Percentiles rank a stretch among this genome's conserved stretches.
Conservation (phyloP, 176 grass and related monocot species). For the Lolium multiflorum region DNA sequence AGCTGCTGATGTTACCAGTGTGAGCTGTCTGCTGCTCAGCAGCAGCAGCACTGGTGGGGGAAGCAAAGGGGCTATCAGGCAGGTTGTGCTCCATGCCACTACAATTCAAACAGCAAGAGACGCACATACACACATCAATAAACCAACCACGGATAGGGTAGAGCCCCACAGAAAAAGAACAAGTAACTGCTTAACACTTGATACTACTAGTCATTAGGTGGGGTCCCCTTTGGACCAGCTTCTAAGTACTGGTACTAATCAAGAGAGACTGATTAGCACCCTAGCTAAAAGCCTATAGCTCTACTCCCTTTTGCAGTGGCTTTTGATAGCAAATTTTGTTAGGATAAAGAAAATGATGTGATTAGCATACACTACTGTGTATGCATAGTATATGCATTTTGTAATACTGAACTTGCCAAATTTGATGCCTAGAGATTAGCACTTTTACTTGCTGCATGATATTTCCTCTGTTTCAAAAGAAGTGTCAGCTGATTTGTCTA, state of each 20-base stretch:
- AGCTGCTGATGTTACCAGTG: conserved; percentile 18
- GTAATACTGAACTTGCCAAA: not conserved
- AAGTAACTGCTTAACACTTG: conserved; percentile 29
- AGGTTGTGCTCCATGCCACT: conserved; percentile 75
- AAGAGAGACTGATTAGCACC: conserved; percentile 19
- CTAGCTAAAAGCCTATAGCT: conserved; percentile 21
- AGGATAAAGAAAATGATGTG: conserved; percentile 13
- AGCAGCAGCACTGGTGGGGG: conserved; percentile 57
- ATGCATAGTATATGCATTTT: not conserved
- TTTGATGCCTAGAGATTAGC: not conserved
- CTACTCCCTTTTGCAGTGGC: conserved; percentile 32
- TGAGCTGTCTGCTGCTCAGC: conserved; percentile 39
- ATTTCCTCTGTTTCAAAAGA: too few species aligned
- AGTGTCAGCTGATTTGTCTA: too few species aligned
- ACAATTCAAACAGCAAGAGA: conserved; percentile 51
- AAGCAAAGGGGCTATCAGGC: conserved; percentile 76
- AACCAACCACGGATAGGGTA: conserved; percentile 42
- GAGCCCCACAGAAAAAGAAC: conserved; percentile 2
- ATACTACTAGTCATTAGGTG: conserved; percentile 26
- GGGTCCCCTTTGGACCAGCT: not conserved
- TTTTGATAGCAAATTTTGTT: conserved; percentile 34
- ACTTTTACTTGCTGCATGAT: not conserved
- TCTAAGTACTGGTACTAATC: conserved; percentile 22
- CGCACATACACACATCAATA: conserved; percentile 30
- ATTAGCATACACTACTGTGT: not conserved